Base-by-base conservation (phyloP, 768 basidiomycete species). In the Sporobolomyces pararoseus region DNA sequence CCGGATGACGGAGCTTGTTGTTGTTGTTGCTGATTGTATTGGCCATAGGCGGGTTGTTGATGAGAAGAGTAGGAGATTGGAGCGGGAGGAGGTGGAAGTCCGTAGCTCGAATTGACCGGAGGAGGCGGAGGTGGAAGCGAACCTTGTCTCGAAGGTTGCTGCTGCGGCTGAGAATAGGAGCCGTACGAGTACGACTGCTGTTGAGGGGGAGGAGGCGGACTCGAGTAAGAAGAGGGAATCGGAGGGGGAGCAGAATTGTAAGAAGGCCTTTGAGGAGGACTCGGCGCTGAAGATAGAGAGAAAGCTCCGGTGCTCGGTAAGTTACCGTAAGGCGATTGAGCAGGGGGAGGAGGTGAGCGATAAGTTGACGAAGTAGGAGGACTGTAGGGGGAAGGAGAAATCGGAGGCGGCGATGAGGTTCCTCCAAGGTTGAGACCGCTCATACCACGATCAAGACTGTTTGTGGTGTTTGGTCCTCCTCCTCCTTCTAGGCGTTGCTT, bases 401-500 rank as follows among this genome's bases (percentile, higher is more conserved):
- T 29, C 3, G 63, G 58, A 4, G 66, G 35, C 5, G 66, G 55
- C 37, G 64, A 62, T 7, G 55, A 57, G 0, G 7, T 6, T 37
- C 42, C 44, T 16, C 68, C 71, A 27, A 73, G 52, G 46, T 53
- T 35, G 3, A 73, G 84, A 21, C 81, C 80, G 16, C 81, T 61
- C 80, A 51, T 83, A 23, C 54, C 67, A 5, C 70, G 50, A 19
- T 70, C 69, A 44, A 63, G 63, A 27, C 42, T 29, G 9, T 27
- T 42, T 17, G 39, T 9, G 10, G 39, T 9, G 17, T 17, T 42
- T 17, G 39, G 17, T 42, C 39, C n/a, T 44, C 58, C 55, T 7
- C 63, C 27, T 59, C 79, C 80, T 63, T 83, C 61, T 81, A 89
- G 78, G 37, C 88, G 83, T 68, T 84, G 86, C 78, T 90, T 85